These are phyloP conservation scores for Isoetes taiwanensis DNA, from an alignment of 75 land plant species.

Conservation along the genomic window DNA sequence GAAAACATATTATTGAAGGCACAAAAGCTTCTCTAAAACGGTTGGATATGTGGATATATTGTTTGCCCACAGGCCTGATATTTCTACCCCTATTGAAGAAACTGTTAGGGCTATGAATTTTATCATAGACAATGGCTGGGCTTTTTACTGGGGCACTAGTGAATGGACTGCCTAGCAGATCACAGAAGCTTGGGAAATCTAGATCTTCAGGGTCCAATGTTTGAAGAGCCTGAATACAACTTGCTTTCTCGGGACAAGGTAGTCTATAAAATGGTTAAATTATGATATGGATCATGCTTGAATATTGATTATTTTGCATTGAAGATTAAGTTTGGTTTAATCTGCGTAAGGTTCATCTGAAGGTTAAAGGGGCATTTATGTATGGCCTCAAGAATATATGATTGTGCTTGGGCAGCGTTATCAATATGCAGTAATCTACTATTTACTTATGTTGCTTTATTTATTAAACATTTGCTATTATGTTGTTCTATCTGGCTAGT, in stretches of 20 bases:
- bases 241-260: slow-evolving; percentile 80
- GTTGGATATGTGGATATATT: slow-evolving; percentile 85
- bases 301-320: too few species aligned
- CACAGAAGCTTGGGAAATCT: slow-evolving; percentile 92
- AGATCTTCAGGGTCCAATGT: slow-evolving; percentile 70
- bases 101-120: slow-evolving; percentile 95
- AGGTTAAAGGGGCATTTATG: too few species aligned
- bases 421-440: too few species aligned
- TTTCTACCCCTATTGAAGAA: slow-evolving; percentile 84
- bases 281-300: too few species aligned
- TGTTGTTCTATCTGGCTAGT: too few species aligned
- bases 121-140: slow-evolving; percentile 89
- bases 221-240: slow-evolving; percentile 97
- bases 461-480: too few species aligned
- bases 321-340: too few species aligned
- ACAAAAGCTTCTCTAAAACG: slow-evolving; percentile 63
- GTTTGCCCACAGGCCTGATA: slow-evolving; percentile 78
- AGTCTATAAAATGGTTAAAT: too few species aligned
- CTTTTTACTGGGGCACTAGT: slow-evolving; percentile 96
- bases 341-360: too few species aligned
- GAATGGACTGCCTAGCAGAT: slow-evolving; percentile 97
- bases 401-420: too few species aligned
- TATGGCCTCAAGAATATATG: too few species aligned
- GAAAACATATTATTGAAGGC: slow-evolving; percentile 90
- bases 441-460: too few species aligned